These are phyloP conservation scores for Epichloe sylvatica DNA, from an alignment of 2,329 filamentous ascomycete species.

Conservation along the genomic window DNA sequence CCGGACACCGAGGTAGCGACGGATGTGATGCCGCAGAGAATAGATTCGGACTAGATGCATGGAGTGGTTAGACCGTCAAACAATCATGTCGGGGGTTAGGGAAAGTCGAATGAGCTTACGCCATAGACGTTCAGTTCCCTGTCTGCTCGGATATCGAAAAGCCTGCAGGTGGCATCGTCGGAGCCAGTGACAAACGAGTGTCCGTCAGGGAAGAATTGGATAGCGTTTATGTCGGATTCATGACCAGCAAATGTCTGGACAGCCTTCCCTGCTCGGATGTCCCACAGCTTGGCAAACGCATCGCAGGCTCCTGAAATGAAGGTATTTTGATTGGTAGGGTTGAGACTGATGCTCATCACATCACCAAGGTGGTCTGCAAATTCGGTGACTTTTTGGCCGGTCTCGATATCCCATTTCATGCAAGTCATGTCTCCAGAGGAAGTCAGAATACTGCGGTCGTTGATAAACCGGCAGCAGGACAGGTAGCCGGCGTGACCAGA, in stretches of 20 bases:
- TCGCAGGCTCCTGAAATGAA: constrained; percentile 99
- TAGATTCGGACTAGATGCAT: constrained; percentile 68
- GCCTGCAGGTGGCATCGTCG: constrained; percentile 89
- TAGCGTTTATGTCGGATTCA: constrained; percentile 98
- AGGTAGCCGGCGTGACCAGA: constrained; percentile 96
- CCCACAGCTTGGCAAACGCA: constrained; percentile 96
- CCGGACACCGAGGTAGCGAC: constrained; percentile 97
- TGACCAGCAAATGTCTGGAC: constrained; percentile 97
- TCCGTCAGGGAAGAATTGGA: constrained; percentile 98
- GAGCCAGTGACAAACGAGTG: constrained; percentile 97
- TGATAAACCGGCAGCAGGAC: constrained; percentile 97
- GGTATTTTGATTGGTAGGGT: constrained; percentile 97
- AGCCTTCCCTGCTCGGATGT: constrained; percentile 94
- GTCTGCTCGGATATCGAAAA: constrained; percentile 96
- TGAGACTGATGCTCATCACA: constrained; percentile 99
- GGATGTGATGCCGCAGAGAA: constrained; percentile 94
- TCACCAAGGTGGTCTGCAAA: constrained; percentile 97
- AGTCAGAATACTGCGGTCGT: constrained; percentile 92
- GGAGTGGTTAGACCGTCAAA: constrained; percentile 8
- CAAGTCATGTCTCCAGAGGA: constrained; percentile 99
- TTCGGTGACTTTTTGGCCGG: constrained; percentile 90
- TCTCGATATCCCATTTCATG: constrained; percentile 99
- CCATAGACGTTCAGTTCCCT: constrained; percentile 58
- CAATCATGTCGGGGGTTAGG: background rate
- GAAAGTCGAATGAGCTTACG: constrained; percentile 29